These are phyloP conservation scores for Venturia aucupariae DNA, from an alignment of 2,329 filamentous ascomycete genomes.

Conservation along the genomic window DNA sequence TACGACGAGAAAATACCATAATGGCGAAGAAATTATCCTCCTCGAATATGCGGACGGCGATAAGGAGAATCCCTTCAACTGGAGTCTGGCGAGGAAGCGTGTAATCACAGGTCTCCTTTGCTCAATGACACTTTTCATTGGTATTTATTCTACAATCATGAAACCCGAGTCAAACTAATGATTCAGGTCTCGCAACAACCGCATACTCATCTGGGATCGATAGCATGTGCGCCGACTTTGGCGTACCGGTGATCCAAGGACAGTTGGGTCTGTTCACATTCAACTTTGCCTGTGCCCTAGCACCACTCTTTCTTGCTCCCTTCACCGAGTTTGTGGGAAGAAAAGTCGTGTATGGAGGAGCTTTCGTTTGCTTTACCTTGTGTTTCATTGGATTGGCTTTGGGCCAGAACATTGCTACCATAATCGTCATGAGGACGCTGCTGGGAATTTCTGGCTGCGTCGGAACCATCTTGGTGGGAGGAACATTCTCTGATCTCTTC, in stretches of 20 bases:
- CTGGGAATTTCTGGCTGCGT: constrained; percentile 64
- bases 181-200: constrained; percentile 33
- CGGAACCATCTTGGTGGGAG: constrained; percentile 87
- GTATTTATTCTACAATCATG: constrained; percentile 23
- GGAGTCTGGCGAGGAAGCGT: constrained; percentile 35
- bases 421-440: constrained; percentile 67
- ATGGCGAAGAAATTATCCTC: constrained; percentile 36
- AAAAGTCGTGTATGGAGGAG: constrained; percentile 62
- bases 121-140: constrained; percentile 46
- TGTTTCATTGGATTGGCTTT: constrained; percentile 67
- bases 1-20: constrained; percentile 32
- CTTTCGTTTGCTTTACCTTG: constrained; percentile 61
- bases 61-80: constrained; percentile 45
- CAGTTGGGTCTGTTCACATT: constrained; percentile 69
- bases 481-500: constrained; percentile 75
- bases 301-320: constrained; percentile 81
- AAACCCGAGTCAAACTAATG: background rate
- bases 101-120: constrained; percentile 40
- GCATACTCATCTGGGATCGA: constrained; percentile 43
- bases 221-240: constrained; percentile 38
- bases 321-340: constrained; percentile 84
- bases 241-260: constrained; percentile 34
- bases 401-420: constrained; percentile 58
- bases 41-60: constrained; percentile 39
- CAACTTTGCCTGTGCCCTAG: constrained; percentile 68